Evolutionary conservation across 805 yeast species (phyloP), one percentile per base, ranked within the genome.

Genomic region (Kazachstania bromeliacearum): DNA sequence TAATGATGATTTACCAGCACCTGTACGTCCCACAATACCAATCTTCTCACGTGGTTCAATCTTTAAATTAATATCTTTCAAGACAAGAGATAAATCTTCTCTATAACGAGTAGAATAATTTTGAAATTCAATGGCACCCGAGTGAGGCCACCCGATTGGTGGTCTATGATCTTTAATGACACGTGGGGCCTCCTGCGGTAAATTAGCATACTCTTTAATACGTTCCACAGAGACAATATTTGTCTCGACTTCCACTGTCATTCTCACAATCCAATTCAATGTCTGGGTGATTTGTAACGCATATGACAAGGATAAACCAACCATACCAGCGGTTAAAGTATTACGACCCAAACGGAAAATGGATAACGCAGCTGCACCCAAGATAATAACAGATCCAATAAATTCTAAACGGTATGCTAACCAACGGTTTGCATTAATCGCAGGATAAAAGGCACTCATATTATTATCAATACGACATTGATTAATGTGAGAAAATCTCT

Each of bases 191-290:
- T 92, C 98, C n/a, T 87, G 68, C 26, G 64, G 64, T 42, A 92
- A 66, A n/a, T 64, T 59, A 25, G 94, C 74, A 59, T 88, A 89
- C 59, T 89, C 98, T 60, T 84, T 69, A 36, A 89, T 78, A 63
- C 98, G 78, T 66, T 89, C 98, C 31, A 94, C 96, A 14, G 95
- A 83, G 26, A 92, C 98, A 64, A 92, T 88, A 60, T 87, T 89
- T 9, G 96, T 87, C 61, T 92, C 98, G 31, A 92, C 95, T 50
- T 92, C 98, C 30, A 92, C 98, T 0, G 96, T 85, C 97, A 88
- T 89, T 64, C 99, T 75, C 21, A 92, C 97, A 61, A 92, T 85
- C 96, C 96, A 89, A 60, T 87, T 89, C 61, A 92, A 71, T 0
- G 95, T 73, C 61, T 87, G 95, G 0, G 99, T 92, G 42, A 88